Evolutionary conservation across 2,329 filamentous ascomycete genomes (phyloP).

Genomic region (Fusarium camptoceras): DNA sequence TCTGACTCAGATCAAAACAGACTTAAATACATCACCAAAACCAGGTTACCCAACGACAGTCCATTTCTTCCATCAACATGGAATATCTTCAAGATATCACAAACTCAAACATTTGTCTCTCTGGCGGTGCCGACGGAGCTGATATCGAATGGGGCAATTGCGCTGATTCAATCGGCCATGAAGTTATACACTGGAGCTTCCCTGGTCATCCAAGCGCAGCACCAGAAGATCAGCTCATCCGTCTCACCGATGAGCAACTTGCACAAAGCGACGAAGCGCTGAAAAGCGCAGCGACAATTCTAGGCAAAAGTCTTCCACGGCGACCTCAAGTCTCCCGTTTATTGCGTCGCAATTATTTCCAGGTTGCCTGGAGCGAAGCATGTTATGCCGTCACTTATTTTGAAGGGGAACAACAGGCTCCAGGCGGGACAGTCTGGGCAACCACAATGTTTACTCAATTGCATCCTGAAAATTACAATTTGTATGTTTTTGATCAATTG

Average conservation of each 20-base stretch:
- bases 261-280: not conserved
- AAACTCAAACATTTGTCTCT: not conserved
- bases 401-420: not conserved
- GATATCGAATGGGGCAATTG: slow-evolving; percentile 1
- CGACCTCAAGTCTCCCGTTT: not conserved
- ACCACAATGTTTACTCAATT: slow-evolving; percentile 5
- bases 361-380: not conserved
- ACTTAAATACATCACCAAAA: not conserved
- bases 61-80: not conserved
- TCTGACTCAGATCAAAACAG: not conserved
- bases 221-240: not conserved
- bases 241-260: slow-evolving; percentile 1
- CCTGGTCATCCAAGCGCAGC: not conserved
- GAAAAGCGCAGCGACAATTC: not conserved
- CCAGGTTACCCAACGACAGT: not conserved
- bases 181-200: slow-evolving; percentile 12
- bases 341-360: slow-evolving; percentile 2
- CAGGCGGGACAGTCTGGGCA: slow-evolving; percentile 4
- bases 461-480: not conserved
- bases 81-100: not conserved
- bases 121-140: slow-evolving; percentile 8
- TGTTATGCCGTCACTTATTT: slow-evolving; percentile 2
- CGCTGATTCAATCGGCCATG: not conserved
- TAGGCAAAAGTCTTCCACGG: not conserved
- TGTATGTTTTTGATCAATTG: not conserved